A percentile compares a stretch with the other conserved stretches of the same genome.
Conservation (phyloP, 2,329 filamentous ascomycete genomes). For the Cladosporium sphaerospermum region DNA sequence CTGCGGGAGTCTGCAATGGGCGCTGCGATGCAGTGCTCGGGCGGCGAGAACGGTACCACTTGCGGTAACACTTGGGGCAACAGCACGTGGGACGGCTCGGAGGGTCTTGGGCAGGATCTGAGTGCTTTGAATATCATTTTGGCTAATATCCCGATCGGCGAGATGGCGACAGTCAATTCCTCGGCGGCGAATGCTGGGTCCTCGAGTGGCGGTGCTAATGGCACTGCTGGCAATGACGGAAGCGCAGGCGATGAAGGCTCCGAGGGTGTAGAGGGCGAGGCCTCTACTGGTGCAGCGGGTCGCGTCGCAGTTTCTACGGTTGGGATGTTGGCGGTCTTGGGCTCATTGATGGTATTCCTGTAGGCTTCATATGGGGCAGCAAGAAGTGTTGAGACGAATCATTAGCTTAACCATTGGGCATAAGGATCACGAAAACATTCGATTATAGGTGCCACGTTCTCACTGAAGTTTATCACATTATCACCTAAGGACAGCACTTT, state of each 20-base stretch:
- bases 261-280: not conserved
- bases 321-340: not conserved
- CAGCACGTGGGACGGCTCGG: conserved; percentile 37
- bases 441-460: too few species aligned
- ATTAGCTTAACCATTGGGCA: too few species aligned
- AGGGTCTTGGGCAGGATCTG: conserved; percentile 50
- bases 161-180: conserved; percentile 8
- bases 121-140: conserved; percentile 46
- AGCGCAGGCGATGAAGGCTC: not conserved
- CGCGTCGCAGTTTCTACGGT: not conserved
- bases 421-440: too few species aligned
- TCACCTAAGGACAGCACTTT: too few species aligned
- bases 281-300: not conserved
- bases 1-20: conserved; percentile 42
- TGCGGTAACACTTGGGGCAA: conserved; percentile 38
- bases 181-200: conserved; percentile 5
- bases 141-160: conserved; percentile 28
- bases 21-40: conserved; percentile 49
- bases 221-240: not conserved
- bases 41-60: conserved; percentile 34
- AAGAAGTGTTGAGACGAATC: too few species aligned
- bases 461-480: too few species aligned
- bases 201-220: not conserved
- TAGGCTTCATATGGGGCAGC: not conserved
- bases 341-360: not conserved